Conservation (phyloP, 768 basidiomycete species). For the Boletus barrowsii region DNA sequence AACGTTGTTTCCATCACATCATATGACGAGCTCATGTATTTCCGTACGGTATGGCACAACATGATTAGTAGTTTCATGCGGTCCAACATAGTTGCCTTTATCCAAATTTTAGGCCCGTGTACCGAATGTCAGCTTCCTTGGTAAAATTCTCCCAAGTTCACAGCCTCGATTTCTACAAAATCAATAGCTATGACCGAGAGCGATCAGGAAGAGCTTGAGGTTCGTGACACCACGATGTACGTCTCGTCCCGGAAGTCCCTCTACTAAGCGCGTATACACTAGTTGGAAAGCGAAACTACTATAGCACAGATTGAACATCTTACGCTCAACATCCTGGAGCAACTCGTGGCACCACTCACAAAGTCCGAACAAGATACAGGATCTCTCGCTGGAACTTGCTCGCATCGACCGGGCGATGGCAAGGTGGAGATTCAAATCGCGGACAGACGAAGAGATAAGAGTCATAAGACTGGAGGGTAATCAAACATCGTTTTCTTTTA, state of each 20-base stretch:
- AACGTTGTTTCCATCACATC: neutral
- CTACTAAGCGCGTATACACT: neutral
- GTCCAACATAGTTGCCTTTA: neutral
- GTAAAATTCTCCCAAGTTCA: neutral
- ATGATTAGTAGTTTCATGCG: neutral
- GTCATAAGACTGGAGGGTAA: conserved; percentile 29
- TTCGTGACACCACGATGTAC: conserved; percentile 3
- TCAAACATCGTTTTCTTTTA: neutral
- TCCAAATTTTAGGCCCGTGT: neutral
- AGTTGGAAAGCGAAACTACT: conserved; percentile 18
- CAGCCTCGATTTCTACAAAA: too few species aligned
- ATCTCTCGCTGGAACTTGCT: neutral
- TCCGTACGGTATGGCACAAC: neutral
- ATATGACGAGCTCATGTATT: conserved; percentile 13
- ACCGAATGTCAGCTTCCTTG: neutral
- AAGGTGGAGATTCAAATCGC: conserved; percentile 36
- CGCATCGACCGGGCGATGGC: conserved; percentile 4
- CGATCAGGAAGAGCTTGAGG: conserved; percentile 13
- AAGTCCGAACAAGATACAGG: neutral
- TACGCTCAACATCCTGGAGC: conserved; percentile 30
- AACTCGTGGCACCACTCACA: conserved; percentile 23
- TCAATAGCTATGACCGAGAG: neutral
- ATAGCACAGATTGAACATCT: conserved; percentile 29
- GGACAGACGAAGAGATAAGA: conserved; percentile 33
- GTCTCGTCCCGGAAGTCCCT: neutral